Evolutionary conservation across 148 eudicot species (phyloP).

Genomic region (Fallopia convolvulus): DNA sequence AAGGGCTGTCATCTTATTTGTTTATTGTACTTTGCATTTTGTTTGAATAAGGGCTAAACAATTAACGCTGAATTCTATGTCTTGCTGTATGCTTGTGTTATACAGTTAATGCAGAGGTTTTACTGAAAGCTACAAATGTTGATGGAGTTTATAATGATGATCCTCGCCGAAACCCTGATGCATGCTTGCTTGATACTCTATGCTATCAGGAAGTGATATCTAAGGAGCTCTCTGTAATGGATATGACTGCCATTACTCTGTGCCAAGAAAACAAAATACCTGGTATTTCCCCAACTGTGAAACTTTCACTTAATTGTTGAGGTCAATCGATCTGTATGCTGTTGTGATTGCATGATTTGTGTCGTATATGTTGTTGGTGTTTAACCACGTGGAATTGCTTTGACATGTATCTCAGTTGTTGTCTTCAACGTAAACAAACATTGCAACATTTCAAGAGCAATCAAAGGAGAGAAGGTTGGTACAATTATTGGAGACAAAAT

Average conservation of each 20-base stretch:
- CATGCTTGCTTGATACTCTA: constrained; percentile 59
- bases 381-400: background rate
- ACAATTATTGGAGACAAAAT: constrained; percentile 68
- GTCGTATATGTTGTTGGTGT: background rate
- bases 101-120: constrained; percentile 94
- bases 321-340: background rate
- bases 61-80: background rate
- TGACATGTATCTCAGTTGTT: constrained; percentile 37
- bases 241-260: constrained; percentile 93
- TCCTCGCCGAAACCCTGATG: constrained; percentile 74
- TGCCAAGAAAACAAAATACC: constrained; percentile 98
- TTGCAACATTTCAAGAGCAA: constrained; percentile 84
- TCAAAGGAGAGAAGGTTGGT: constrained; percentile 85
- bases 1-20: background rate
- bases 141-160: constrained; percentile 89
- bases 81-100: background rate
- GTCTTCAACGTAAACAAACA: constrained; percentile 83
- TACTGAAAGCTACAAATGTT: constrained; percentile 90
- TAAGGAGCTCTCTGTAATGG: constrained; percentile 91
- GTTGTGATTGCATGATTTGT: background rate
- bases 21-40: background rate
- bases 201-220: constrained; percentile 90
- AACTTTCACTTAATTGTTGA: background rate
- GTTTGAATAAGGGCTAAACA: background rate
- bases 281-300: constrained; percentile 29